Conservation (phyloP, 2,329 filamentous ascomycete species). For the Pseudogymnoascus destructans region DNA sequence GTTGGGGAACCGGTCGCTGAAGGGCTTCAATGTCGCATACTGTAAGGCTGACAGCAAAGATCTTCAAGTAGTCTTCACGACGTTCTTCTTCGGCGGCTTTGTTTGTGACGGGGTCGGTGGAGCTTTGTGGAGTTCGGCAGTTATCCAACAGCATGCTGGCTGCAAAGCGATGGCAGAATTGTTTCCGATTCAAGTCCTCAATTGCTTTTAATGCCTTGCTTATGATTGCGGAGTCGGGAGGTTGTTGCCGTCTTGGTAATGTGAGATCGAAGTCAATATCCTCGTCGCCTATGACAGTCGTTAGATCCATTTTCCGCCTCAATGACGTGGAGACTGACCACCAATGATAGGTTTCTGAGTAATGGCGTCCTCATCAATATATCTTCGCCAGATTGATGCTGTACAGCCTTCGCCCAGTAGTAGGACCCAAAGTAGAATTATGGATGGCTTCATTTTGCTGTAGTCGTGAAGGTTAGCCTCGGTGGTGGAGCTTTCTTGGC, state of each 20-base stretch:
- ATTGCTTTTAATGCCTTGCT: background rate
- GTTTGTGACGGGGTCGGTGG: slow-evolving; percentile 17
- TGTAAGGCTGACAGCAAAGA: slow-evolving; percentile 49
- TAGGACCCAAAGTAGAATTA: background rate
- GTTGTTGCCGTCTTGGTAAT: background rate
- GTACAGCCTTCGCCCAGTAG: background rate
- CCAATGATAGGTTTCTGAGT: background rate
- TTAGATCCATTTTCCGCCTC: background rate
- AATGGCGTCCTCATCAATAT: background rate
- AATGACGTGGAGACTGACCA: background rate
- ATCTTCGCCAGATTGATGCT: background rate
- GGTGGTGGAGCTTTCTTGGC: background rate
- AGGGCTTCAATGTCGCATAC: slow-evolving; percentile 48
- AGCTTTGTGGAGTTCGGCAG: slow-evolving; percentile 21
- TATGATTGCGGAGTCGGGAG: background rate
- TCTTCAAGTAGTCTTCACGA: slow-evolving; percentile 36
- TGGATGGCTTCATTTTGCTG: slow-evolving; percentile 5
- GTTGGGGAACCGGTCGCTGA: slow-evolving; percentile 34
- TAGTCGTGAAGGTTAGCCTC: background rate
- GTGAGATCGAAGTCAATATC: slow-evolving; percentile 7
- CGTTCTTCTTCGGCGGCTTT: slow-evolving; percentile 22
- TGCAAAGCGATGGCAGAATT: slow-evolving; percentile 25
- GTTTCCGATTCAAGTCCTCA: slow-evolving; percentile 15
- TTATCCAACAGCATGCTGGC: slow-evolving; percentile 26
- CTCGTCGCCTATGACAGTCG: background rate